Evolutionary conservation across 352 stramenopile species (phyloP), one percentile per base, ranked within the genome.

Genomic region (Pythium pectinolyticum): DNA sequence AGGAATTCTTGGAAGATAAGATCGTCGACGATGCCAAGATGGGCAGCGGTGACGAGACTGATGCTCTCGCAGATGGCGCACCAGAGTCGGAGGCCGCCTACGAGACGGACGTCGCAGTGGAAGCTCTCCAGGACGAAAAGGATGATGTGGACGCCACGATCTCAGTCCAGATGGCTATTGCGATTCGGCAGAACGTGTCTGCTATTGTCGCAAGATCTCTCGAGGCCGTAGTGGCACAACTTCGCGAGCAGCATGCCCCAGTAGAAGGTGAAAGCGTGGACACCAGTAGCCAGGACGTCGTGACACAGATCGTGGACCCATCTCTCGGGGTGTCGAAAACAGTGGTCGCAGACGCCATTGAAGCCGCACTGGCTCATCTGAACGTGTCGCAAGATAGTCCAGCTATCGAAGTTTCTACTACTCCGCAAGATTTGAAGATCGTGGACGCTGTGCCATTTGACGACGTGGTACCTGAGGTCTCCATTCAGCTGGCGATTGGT

Each of bases 141-240:
- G 17, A 25, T 9, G 17, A 5, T 14, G 15, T 14, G 8, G 17
- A 45, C 11, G 17, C 14, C 6, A 19, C 39, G 17, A n/a, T 80
- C 49, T 74, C 70, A 5, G 61, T 74, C 5, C 65, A 74, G 60
- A 75, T 81, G 70, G 67, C 72, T 31, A 71, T 73, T 39, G 67
- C 75, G 8, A 75, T 81, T 58, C 67, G 63, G 41, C 63, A 74
- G 35, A 76, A 59, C 22, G 64, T 80, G 25, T 72, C 66, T 4
- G 70, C 61, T 5, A 74, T 80, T 51, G 66, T 80, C 25, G 61
- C 73, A 8, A 61, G 68, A 48, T 78, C 73, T 10, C 39, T 80
- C 15, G 70, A 76, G n/a, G 72, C 41, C 7, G 35, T 43, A 5
- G 24, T 14, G 30, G 20, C 22, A 17, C 43, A 50, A 24, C 11